These are phyloP conservation scores for Ceratocystis huliohia DNA, from an alignment of 2,329 filamentous ascomycete species.

Conservation along the genomic window DNA sequence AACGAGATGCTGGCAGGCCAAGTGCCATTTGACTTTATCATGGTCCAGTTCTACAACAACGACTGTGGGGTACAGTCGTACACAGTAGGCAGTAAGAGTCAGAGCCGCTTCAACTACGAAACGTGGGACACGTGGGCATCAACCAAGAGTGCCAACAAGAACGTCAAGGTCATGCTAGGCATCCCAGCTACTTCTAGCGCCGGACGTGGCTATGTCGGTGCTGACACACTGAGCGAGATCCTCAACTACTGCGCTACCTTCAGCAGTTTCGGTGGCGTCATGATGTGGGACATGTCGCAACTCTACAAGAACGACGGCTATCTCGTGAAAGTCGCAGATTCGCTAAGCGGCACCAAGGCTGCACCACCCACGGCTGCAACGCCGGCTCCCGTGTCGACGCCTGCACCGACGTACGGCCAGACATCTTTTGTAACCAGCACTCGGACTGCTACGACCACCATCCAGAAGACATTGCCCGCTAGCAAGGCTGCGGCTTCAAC, in stretches of 20 bases:
- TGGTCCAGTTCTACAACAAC: slow-evolving; percentile 41
- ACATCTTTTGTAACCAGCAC: slow-evolving; percentile 15
- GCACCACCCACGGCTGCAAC: slow-evolving; percentile 10
- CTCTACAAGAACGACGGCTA: slow-evolving; percentile 43
- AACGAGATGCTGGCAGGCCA: slow-evolving; percentile 32
- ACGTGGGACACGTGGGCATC: slow-evolving; percentile 50
- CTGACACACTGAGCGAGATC: slow-evolving; percentile 28
- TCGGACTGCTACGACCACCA: slow-evolving; percentile 14
- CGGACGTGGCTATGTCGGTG: slow-evolving; percentile 33
- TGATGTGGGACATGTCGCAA: slow-evolving; percentile 35
- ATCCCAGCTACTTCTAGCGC: slow-evolving; percentile 29
- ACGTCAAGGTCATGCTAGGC: slow-evolving; percentile 36
- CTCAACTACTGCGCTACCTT: slow-evolving; percentile 31
- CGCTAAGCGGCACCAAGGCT: slow-evolving; percentile 25
- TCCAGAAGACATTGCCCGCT: not conserved
- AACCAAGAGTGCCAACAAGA: slow-evolving; percentile 40
- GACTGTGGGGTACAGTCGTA: slow-evolving; percentile 46
- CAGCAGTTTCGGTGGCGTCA: slow-evolving; percentile 34
- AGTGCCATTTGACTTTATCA: slow-evolving; percentile 33
- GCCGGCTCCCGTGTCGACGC: slow-evolving; percentile 18
- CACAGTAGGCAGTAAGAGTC: slow-evolving; percentile 25
- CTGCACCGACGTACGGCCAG: slow-evolving; percentile 18
- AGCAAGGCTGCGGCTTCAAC: not conserved
- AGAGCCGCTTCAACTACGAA: slow-evolving; percentile 34
- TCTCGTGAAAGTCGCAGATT: slow-evolving; percentile 33